Percentiles rank a stretch among this genome's conserved stretches.
phyloP scores from a whole-genome alignment of 495 filamentous ascomycete species.

The Talaromyces trachyspermus region DNA sequence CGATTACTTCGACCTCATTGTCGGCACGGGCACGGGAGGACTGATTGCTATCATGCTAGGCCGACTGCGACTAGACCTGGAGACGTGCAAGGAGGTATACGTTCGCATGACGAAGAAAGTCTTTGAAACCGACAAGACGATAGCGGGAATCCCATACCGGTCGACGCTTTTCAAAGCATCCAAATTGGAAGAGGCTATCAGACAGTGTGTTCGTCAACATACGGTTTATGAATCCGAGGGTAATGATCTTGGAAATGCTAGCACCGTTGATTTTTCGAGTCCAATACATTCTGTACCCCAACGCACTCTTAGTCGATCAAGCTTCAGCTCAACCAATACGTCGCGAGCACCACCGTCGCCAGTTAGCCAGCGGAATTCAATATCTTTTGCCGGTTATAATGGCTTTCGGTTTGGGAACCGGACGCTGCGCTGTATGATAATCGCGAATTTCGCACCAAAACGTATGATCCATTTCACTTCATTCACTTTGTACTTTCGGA shows the following conservation, averaged over 20 bases:
- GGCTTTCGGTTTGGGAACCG: slow-evolving; percentile 49
- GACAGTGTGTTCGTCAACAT: slow-evolving; percentile 79
- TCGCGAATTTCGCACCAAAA: slow-evolving; percentile 83
- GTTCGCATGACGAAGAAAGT: slow-evolving; percentile 88
- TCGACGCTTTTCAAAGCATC: slow-evolving; percentile 95
- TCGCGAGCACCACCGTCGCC: slow-evolving; percentile 21
- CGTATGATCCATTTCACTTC: slow-evolving; percentile 49
- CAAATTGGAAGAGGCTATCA: slow-evolving; percentile 89
- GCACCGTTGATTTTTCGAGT: slow-evolving; percentile 30
- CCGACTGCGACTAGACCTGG: slow-evolving; percentile 80
- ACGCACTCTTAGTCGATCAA: slow-evolving; percentile 38
- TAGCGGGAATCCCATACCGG: slow-evolving; percentile 87
- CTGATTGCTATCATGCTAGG: slow-evolving; percentile 96
- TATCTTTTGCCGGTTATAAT: slow-evolving; percentile 24
- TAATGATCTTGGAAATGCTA: slow-evolving; percentile 48
- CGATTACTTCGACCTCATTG: slow-evolving; percentile 97
- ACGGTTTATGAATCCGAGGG: slow-evolving; percentile 75
- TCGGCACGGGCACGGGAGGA: slow-evolving; percentile 89
- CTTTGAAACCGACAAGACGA: slow-evolving; percentile 96
- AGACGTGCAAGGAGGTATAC: slow-evolving; percentile 94
- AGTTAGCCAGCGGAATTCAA: slow-evolving; percentile 25
- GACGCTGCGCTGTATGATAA: slow-evolving; percentile 69
- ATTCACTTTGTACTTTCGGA: neutral
- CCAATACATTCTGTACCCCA: slow-evolving; percentile 34
- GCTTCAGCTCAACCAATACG: slow-evolving; percentile 29